phyloP scores from a whole-genome alignment of 2,329 filamentous ascomycete species.

The Scedosporium aurantiacum region DNA sequence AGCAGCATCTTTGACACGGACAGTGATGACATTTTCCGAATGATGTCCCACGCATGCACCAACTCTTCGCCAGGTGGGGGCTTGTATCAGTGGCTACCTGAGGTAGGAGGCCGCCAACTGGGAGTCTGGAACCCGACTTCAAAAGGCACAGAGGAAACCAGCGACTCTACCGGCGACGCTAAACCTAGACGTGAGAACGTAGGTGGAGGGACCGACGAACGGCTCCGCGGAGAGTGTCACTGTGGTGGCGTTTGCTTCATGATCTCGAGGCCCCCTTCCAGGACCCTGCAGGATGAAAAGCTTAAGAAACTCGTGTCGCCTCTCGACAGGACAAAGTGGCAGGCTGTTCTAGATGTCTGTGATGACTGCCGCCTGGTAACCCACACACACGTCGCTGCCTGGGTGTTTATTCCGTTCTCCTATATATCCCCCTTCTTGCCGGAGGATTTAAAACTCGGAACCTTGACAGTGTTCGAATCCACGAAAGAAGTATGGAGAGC shows the following conservation, averaged over 20 bases:
- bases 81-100: conserved; percentile 23
- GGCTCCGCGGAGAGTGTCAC: conserved; percentile 31
- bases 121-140: conserved; percentile 24
- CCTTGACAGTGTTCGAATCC: conserved; percentile 29
- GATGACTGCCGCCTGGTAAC: conserved; percentile 31
- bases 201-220: conserved; percentile 15
- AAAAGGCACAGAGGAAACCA: not conserved
- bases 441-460: conserved; percentile 27
- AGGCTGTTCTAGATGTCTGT: conserved; percentile 29
- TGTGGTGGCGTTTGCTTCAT: conserved; percentile 37
- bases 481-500: conserved; percentile 26
- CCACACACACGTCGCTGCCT: conserved; percentile 29
- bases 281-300: conserved; percentile 18
- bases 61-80: conserved; percentile 25
- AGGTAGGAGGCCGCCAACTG: conserved; percentile 19
- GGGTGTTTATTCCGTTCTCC: conserved; percentile 29
- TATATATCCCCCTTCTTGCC: conserved; percentile 25
- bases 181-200: not conserved
- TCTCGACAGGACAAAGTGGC: conserved; percentile 29
- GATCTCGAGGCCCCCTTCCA: conserved; percentile 25
- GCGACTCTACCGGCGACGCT: not conserved
- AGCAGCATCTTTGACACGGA: conserved; percentile 28
- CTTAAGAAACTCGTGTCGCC: conserved; percentile 24
- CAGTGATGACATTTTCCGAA: conserved; percentile 21
- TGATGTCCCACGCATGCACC: conserved; percentile 25